These are phyloP conservation scores for Colletotrichum trifolii DNA, from an alignment of 2,329 filamentous ascomycete species.

Conservation along the genomic window DNA sequence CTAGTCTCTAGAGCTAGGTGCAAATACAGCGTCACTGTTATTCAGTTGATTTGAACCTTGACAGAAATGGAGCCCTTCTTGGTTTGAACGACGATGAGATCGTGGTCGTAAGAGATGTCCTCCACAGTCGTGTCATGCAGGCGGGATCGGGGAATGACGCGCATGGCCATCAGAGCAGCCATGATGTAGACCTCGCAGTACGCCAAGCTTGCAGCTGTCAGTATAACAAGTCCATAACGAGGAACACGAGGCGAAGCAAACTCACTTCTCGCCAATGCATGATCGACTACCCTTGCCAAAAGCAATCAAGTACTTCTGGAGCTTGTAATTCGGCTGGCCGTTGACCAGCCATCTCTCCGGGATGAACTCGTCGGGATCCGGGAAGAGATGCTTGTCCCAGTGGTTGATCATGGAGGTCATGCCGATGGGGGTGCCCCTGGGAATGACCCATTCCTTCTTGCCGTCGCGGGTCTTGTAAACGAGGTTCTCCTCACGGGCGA, in stretches of 20 bases:
- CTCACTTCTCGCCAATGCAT: conserved; percentile 40
- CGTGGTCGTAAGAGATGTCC: conserved; percentile 45
- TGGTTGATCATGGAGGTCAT: conserved; percentile 40
- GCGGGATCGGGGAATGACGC: conserved; percentile 42
- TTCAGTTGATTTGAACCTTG: conserved; percentile 24
- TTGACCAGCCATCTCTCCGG: conserved; percentile 42
- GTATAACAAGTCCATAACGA: background rate
- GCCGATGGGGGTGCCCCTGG: conserved; percentile 37
- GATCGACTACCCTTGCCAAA: conserved; percentile 38
- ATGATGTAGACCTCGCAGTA: conserved; percentile 45
- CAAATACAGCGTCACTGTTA: background rate
- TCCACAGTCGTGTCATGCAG: conserved; percentile 43
- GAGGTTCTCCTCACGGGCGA: conserved; percentile 39
- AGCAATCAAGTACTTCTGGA: conserved; percentile 37
- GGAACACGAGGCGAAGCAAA: background rate
- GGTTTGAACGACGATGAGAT: conserved; percentile 41
- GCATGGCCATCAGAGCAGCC: conserved; percentile 41
- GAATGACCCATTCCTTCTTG: conserved; percentile 37
- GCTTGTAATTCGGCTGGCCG: conserved; percentile 27
- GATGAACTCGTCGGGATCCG: conserved; percentile 37
- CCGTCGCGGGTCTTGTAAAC: conserved; percentile 39
- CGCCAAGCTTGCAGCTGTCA: conserved; percentile 38
- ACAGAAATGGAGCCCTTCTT: conserved; percentile 33
- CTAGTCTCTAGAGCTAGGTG: background rate
- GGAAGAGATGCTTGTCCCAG: conserved; percentile 38